Conservation (phyloP, 345 rosid genomes). For the Moricandia arvensis region DNA sequence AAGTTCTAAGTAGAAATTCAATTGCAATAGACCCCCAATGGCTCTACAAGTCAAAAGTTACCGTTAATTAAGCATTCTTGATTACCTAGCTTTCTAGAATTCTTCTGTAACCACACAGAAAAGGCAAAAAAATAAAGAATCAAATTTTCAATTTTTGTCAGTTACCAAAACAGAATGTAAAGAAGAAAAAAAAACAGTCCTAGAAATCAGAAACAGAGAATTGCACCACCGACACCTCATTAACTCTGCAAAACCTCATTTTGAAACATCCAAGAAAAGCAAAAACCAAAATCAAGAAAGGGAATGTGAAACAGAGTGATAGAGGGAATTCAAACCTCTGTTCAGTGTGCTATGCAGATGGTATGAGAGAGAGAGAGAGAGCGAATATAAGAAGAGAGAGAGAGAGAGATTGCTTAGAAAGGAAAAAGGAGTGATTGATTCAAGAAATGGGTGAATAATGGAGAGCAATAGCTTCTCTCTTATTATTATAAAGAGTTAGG, state of each 20-base stretch:
- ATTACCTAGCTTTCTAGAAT: constrained; percentile 18
- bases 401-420: not conserved
- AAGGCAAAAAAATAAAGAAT: not conserved
- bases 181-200: not conserved
- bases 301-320: not conserved
- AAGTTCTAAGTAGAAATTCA: not conserved
- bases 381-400: not conserved
- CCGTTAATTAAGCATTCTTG: constrained; percentile 27
- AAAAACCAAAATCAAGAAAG: not conserved
- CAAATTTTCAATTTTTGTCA: not conserved
- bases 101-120: not conserved
- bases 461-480: not conserved
- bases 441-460: not conserved
- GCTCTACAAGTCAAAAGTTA: not conserved
- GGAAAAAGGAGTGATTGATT: not conserved
- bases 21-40: too few relatives aligned
- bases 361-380: not conserved
- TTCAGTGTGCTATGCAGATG: not conserved
- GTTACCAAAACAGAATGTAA: constrained; percentile 1
- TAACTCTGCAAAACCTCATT: not conserved
- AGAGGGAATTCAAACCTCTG: constrained; percentile 16
- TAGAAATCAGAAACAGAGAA: not conserved
- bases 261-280: not conserved
- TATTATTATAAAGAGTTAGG: not conserved
- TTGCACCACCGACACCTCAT: constrained; percentile 32